Evolutionary conservation across 192 early-diverging fungal species (phyloP), one percentile per base, ranked within the genome.

Genomic region (Spizellomyces sp.): DNA sequence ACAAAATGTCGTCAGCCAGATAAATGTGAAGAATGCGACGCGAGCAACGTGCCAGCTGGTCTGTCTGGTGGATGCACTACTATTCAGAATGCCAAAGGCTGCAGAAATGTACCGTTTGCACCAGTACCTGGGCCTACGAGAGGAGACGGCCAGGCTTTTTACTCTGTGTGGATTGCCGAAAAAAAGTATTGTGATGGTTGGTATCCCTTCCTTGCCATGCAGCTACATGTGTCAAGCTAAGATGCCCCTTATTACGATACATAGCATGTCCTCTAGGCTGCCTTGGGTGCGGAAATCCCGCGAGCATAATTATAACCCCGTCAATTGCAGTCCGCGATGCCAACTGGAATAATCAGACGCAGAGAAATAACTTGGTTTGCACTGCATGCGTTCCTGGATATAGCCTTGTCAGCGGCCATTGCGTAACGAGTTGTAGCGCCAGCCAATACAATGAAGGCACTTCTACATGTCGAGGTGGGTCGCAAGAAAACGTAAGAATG

Each of bases 121-220:
- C 17, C 50, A 54, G 50, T n/a, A 54, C 14, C 17, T n/a, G 50
- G 50, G 14, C 14, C 12, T 12, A 12, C 50, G 17, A 19, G 50
- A 12, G 10, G 10, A 61, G 59, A 12, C 59, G 15, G 59, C n/a
- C 59, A n/a, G 12, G 59, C n/a, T 36, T 10, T 27, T 19, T 12
- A 43, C 15, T 12, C 21, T 50, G 54, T 68, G 0, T 68, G 66
- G 66, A 68, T 58, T n/a, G 66, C 66, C 6, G 68, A 61, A 1
- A 45, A 48, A 44, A 70, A 70, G 14, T 70, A 48, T 43, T 62
- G 68, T 61, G 57, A 61, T 60, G 47, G 57, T 62, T 36, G 10
- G 58, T 62, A 22, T 41, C 54, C 15, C 41, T 58, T 58, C 21
- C 66, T 42, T 46, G 14, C 6, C 8, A 5, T 12, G 27, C 3